phyloP scores from a whole-genome alignment of 225 moss, liverwort and hornwort genomes.

The Thuidium tamariscinum region DNA sequence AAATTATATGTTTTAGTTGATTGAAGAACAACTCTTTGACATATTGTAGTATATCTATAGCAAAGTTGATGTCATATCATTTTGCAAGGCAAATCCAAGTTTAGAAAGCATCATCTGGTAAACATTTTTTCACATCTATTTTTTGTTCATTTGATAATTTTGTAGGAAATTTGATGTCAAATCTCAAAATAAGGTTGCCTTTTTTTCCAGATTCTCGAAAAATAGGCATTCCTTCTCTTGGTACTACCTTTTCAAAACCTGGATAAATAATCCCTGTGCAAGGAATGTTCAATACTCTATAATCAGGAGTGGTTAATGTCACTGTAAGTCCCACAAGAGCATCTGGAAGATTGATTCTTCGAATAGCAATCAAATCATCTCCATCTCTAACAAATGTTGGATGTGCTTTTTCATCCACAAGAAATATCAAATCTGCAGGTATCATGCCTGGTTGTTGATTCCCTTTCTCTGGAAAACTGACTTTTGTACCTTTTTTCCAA shows the following conservation, averaged over 20 bases:
- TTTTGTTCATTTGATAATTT: slow-evolving; percentile 54
- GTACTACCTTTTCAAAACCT: slow-evolving; percentile 49
- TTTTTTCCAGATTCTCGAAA: slow-evolving; percentile 53
- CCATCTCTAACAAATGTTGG: slow-evolving; percentile 59
- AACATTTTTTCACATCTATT: slow-evolving; percentile 29
- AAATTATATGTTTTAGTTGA: fast-evolving
- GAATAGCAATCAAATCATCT: slow-evolving; percentile 54
- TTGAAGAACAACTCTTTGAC: background rate
- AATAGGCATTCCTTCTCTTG: slow-evolving; percentile 84
- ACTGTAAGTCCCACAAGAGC: slow-evolving; percentile 69
- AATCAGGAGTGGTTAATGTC: slow-evolving; percentile 53
- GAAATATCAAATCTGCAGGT: slow-evolving; percentile 78
- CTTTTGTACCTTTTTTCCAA: slow-evolving; percentile 92
- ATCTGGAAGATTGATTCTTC: slow-evolving; percentile 39
- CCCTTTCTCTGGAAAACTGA: slow-evolving; percentile 79
- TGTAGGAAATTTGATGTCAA: slow-evolving; percentile 62
- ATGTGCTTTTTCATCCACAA: slow-evolving; percentile 70
- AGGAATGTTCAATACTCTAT: slow-evolving; percentile 68
- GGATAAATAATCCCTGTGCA: slow-evolving; percentile 50
- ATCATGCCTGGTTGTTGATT: slow-evolving; percentile 60
- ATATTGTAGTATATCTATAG: no score
- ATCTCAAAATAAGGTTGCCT: slow-evolving; percentile 75
- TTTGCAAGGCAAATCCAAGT: background rate
- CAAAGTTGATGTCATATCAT: background rate
- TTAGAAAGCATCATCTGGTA: background rate